Percentiles rank a stretch among this genome's conserved stretches.
These are phyloP conservation scores for Jatropha curcas DNA, from an alignment of 345 rosid species.

Conservation along the genomic window DNA sequence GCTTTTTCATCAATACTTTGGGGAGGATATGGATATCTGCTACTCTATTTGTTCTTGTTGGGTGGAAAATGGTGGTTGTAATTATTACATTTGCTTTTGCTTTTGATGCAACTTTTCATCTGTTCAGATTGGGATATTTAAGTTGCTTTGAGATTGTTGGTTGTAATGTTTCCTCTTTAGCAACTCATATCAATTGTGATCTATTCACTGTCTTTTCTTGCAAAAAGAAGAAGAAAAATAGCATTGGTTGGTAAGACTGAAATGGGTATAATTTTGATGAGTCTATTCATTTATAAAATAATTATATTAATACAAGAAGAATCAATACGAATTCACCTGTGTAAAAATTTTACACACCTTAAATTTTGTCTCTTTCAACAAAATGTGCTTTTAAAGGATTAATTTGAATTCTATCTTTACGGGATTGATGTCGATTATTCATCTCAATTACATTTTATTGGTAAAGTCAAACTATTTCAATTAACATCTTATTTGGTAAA, in stretches of 20 bases:
- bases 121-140: slow-evolving; percentile 34
- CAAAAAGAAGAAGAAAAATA: no score
- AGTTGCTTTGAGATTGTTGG: slow-evolving; percentile 25
- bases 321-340: no score
- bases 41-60: slow-evolving; percentile 40
- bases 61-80: slow-evolving; percentile 48
- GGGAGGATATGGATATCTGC: slow-evolving; percentile 31
- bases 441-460: no score
- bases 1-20: slow-evolving; percentile 19
- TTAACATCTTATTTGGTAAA: no score
- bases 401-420: no score
- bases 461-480: no score
- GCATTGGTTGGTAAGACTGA: no score
- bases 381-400: no score
- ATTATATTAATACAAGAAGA: not conserved
- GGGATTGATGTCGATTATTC: no score
- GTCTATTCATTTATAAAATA: not conserved
- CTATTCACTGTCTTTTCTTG: not conserved
- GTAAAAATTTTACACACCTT: no score
- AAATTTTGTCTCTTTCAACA: no score
- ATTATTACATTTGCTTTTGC: slow-evolving; percentile 45
- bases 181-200: not conserved
- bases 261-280: not conserved
- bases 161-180: slow-evolving; percentile 23
- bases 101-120: slow-evolving; percentile 44